phyloP scores from a whole-genome alignment of 768 basidiomycete species.

The Leucosporidium scottii region DNA sequence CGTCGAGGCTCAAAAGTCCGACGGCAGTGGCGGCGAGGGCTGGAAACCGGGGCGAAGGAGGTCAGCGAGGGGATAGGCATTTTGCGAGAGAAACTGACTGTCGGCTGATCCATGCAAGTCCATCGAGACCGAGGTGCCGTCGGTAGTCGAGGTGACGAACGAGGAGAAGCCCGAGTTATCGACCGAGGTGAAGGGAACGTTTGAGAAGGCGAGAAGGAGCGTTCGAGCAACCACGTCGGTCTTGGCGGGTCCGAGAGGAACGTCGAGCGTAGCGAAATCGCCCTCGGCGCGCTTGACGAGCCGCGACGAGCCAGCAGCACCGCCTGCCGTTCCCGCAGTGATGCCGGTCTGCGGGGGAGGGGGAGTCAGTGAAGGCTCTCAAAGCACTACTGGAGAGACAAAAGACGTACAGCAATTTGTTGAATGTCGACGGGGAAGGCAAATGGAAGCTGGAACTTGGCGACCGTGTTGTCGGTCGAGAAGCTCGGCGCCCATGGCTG shows the following conservation, averaged over 20 bases:
- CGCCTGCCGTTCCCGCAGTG: conserved; percentile 29
- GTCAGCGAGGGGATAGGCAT: neutral
- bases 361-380: conserved; percentile 38
- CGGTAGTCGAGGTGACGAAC: conserved; percentile 52
- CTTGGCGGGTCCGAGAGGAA: conserved; percentile 53
- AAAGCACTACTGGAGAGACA: no score
- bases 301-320: neutral
- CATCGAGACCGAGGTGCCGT: conserved; percentile 28
- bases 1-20: conserved; percentile 52
- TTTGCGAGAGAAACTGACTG: conserved; percentile 1
- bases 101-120: conserved; percentile 13
- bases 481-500: conserved; percentile 56
- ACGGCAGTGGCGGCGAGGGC: conserved; percentile 55
- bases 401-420: conserved; percentile 47
- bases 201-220: conserved; percentile 55
- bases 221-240: conserved; percentile 61
- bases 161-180: conserved; percentile 52
- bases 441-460: conserved; percentile 62
- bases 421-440: conserved; percentile 60
- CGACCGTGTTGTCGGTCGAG: conserved; percentile 56
- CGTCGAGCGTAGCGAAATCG: conserved; percentile 55
- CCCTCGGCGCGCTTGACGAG: conserved; percentile 37
- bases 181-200: conserved; percentile 55
- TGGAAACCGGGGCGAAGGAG: neutral
- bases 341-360: conserved; percentile 52